These are phyloP conservation scores for Gossypium davidsonii DNA, from an alignment of 441 rosid genomes.

Conservation along the genomic window DNA sequence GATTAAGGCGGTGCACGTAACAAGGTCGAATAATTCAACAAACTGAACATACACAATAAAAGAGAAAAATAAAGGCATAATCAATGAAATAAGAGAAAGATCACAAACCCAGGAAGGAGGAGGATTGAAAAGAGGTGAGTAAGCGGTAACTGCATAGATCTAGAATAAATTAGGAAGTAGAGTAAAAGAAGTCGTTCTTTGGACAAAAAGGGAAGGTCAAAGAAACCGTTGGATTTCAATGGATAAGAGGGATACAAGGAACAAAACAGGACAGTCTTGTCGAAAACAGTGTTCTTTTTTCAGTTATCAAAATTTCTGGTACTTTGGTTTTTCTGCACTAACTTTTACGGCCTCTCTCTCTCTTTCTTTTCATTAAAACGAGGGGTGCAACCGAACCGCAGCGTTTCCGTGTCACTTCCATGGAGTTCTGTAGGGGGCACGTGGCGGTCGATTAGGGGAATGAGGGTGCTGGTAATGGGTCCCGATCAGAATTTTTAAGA, in stretches of 20 bases:
- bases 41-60: neutral
- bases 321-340: neutral
- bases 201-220: neutral
- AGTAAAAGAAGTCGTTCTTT: neutral
- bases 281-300: neutral
- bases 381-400: neutral
- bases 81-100: neutral
- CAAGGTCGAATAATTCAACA: neutral
- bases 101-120: neutral
- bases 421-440: constrained; percentile 20
- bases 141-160: constrained; percentile 6
- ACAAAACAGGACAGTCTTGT: neutral
- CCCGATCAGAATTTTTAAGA: constrained; percentile 11
- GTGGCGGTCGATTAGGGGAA: constrained; percentile 7
- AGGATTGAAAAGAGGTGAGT: neutral
- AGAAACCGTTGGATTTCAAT: neutral
- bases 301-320: neutral
- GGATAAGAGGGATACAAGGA: neutral
- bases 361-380: neutral
- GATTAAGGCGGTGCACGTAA: neutral
- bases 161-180: neutral
- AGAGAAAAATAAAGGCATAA: neutral
- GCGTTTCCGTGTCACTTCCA: constrained; percentile 7
- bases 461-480: neutral
- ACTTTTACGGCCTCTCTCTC: neutral